Base-by-base conservation (phyloP, 805 yeast species). In the Metschnikowia lunata region DNA sequence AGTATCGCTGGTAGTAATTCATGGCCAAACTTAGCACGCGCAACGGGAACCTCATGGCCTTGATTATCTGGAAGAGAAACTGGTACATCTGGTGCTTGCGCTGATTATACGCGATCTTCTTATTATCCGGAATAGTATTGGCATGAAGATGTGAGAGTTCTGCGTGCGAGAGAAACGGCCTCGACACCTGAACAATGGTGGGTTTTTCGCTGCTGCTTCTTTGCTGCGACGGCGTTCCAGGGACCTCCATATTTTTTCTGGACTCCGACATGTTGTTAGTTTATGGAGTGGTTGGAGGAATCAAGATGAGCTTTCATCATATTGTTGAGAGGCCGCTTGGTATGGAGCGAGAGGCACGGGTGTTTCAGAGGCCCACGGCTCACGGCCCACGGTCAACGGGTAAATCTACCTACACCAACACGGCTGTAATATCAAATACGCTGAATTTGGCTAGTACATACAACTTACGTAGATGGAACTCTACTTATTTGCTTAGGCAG, bases 1-100 rank as follows among this genome's bases (percentile, higher is more conserved):
- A 82, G 55, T 74, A 84, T 39, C 88, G 67, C 53, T 88, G 95
- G 57, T 82, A 84, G 51, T 81, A 81, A 49, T 79, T 75, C 78
- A 85, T 79, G 3, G 93, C 74, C 8, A 86, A 75, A 48, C 82
- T 83, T 37, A 88, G 64, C 1, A 87, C 82, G 39, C 82, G 71
- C 15, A 84, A 66, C 0, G 96, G 96, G 48, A 84, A 77, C 56
- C 80, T 81, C 56, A 85, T 61, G 2, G 66, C 61, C 27, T 71
- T 71, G 27, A 80, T 72, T 4, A 83, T 59, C 46, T 75, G 79
- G 49, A 77, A 73, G 29, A 82, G 56, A 51, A 78, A 78, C 43
- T 74, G 76, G 45, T 80, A 73, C 2, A 82, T 72, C 42, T 78
- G 76, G 36, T 73, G 71, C 46, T 77, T 78, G 41, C 78, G 69